These are phyloP conservation scores for Neofusicoccum kwambonambiense DNA, from an alignment of 2,329 filamentous ascomycete genomes.

Conservation along the genomic window DNA sequence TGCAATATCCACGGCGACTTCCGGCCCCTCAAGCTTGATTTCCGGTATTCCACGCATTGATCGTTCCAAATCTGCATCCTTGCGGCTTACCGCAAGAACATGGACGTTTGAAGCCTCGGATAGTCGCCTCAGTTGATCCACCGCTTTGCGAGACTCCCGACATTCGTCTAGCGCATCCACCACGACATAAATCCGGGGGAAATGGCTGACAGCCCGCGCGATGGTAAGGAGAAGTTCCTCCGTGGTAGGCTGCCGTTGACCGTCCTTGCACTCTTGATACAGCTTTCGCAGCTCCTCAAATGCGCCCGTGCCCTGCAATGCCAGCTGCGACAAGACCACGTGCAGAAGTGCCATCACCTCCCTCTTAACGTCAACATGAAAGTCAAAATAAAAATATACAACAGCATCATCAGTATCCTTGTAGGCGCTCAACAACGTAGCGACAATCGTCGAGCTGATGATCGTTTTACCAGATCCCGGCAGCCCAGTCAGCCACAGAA, in stretches of 20 bases:
- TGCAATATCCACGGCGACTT: not conserved
- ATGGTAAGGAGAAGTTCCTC: not conserved
- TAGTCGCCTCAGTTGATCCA: not conserved
- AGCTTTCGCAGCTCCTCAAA: not conserved
- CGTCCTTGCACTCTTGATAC: not conserved
- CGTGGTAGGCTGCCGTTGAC: not conserved
- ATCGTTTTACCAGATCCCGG: not conserved
- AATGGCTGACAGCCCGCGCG: not conserved
- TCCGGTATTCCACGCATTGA: not conserved
- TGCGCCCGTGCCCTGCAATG: not conserved
- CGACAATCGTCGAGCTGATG: not conserved
- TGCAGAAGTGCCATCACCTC: not conserved
- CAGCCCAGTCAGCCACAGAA: not conserved
- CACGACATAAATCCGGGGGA: not conserved
- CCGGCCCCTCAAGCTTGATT: not conserved
- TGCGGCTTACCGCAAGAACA: not conserved
- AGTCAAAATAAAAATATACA: not conserved
- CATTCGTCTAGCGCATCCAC: not conserved
- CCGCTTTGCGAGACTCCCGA: not conserved
- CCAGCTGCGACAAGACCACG: not conserved
- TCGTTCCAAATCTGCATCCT: not conserved
- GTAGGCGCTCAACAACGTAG: not conserved
- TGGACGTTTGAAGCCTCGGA: not conserved
- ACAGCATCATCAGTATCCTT: not conserved
- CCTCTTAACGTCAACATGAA: not conserved